Percentiles rank a stretch among this genome's conserved stretches.
Evolutionary conservation across 306 rosid genomes (phyloP).

Genomic region (Lathyrus sativus): DNA sequence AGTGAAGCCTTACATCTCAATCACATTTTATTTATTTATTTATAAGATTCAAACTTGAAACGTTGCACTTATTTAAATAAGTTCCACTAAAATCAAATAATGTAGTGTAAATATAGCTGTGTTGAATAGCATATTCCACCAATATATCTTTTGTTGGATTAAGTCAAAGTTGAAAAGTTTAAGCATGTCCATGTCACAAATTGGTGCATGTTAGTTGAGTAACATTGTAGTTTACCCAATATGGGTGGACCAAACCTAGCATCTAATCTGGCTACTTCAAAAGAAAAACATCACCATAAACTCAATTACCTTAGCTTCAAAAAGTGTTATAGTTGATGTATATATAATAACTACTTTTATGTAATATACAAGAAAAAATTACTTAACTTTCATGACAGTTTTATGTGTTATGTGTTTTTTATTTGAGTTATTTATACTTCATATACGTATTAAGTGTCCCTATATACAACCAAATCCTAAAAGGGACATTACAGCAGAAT

Average conservation of each 20-base stretch:
- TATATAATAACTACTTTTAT: slow-evolving; percentile 37
- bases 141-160: slow-evolving; percentile 22
- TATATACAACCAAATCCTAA: slow-evolving; percentile 32
- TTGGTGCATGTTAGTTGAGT: slow-evolving; percentile 39
- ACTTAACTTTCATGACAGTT: slow-evolving; percentile 27
- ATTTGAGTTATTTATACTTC: slow-evolving; percentile 22
- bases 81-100: too few relatives aligned
- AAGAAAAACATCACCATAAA: slow-evolving; percentile 22
- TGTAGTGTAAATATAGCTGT: neutral
- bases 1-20: too few relatives aligned
- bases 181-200: slow-evolving; percentile 33
- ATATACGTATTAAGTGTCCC: slow-evolving; percentile 21
- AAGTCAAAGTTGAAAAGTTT: slow-evolving; percentile 21
- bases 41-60: too few relatives aligned
- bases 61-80: too few relatives aligned
- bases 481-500: slow-evolving; percentile 42
- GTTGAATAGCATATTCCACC: slow-evolving; percentile 11
- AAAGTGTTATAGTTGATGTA: slow-evolving; percentile 10
- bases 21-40: too few relatives aligned
- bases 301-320: slow-evolving; percentile 31
- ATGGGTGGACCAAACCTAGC: slow-evolving; percentile 47
- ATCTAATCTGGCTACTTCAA: slow-evolving; percentile 27
- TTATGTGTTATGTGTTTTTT: slow-evolving; percentile 21
- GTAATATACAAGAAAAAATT: slow-evolving; percentile 43
- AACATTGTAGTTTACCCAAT: slow-evolving; percentile 42